Base-by-base conservation (phyloP, 805 yeast genomes). In the Cyberlindnera misumaiensis region DNA sequence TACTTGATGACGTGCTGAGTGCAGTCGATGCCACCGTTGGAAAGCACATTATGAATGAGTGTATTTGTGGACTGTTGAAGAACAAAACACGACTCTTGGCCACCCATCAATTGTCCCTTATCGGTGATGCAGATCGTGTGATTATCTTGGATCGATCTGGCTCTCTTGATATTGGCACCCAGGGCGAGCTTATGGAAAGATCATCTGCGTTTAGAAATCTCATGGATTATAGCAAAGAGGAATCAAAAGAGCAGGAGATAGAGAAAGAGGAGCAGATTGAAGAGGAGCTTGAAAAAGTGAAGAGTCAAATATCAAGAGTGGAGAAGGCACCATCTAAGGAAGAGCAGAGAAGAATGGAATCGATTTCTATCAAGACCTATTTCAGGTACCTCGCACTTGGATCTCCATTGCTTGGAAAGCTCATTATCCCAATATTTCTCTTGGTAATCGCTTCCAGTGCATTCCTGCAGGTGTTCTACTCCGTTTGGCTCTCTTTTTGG, bases 1-100 rank as follows among this genome's bases (percentile, higher is more conserved):
- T 85, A 36, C 60, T 85, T 37, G 95, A 85, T 55, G 95, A 85
- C 55, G 87, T 84, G 12, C 67, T 85, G 41, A 76, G 85, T 62
- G 94, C 95, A 5, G 94, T 85, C 7, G 95, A 85, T 59, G 87
- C 90, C 25, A 77, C 84, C 51, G 94, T 84, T 32, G 94, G 93
- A n/a, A 74, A 73, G 40, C 87, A 80, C 50, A 82, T 85, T 36
- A 75, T 84, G 72, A 70, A 75, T 32, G 67, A 75, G 30, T 86
- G 95, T 59, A 58, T 86, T 32, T 46, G 72, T 43, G 88, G 84
- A 0, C 43, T 76, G 20, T 55, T 87, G 42, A 60, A 63, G 30
- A 58, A 60, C 14, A 75, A 72, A 50, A 87, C 96, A 0, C 69
- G 93, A 49, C 51, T 87, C 10, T 65, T 86, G 51, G 94, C 94